Evolutionary conservation across 2,329 filamentous ascomycete species (phyloP), one percentile per base, ranked within the genome.

Genomic region (Pseudogymnoascus sp.): DNA sequence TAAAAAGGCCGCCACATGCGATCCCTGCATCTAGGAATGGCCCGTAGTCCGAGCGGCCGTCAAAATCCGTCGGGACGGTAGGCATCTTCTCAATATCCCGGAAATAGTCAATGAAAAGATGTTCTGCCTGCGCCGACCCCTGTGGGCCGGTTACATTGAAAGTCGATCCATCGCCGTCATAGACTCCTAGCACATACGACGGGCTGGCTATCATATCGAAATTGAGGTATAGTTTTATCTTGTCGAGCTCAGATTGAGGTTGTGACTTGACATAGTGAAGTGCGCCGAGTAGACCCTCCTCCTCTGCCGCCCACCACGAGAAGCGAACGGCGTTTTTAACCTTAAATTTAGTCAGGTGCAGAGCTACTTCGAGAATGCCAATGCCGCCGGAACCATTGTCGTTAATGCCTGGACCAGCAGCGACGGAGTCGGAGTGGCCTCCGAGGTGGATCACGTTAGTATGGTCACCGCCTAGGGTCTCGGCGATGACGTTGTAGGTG

Each of bases 171-270:
- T 84, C 82, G 61, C 83, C 83, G 66, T 88, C 84, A 65, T 75
- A 76, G 67, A 84, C 78, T 62, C 78, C 76, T 65, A 78, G 78
- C 8, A 79, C 79, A 67, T 81, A 86, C 75, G 86, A 87, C n/a
- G 83, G 83, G 0, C 80, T 83, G 2, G 82, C 82, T 70, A 85
- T 82, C 85, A 87, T 87, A 74, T 87, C 84, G 66, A 85, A 86
- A 73, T 87, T 84, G 62, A 87, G 78, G 70, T 85, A 84, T 0
- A 86, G 78, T 5, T 80, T 77, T 67, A 88, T 81, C 72, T 84
- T 84, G 50, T 77, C 75, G 24, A 80, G 77, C 65, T 85, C 83
- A 1, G 73, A 72, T 1, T 75, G 70, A n/a, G 76, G 70, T 6
- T 83, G 76, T 33, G 78, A 74, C 22, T 76, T 73, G 59, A 85